Evolutionary conservation across 2,329 filamentous ascomycete species (phyloP), one percentile per base, ranked within the genome.

Genomic region (Botrytis pseudocinerea): DNA sequence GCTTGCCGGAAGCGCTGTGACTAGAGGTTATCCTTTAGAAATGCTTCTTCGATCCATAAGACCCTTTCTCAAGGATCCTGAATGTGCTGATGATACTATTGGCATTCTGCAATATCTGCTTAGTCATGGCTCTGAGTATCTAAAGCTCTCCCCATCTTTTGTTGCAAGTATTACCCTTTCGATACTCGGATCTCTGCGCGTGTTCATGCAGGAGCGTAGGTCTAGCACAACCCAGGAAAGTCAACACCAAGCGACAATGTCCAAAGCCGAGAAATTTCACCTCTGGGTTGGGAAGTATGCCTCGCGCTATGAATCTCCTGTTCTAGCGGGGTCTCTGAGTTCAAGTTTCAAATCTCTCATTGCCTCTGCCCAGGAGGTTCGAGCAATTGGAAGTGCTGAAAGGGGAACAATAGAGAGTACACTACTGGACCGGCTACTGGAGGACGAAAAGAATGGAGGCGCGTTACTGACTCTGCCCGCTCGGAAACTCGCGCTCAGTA

Each of bases 61-160:
- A 16, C 90, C 90, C 0, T 97, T 94, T 76, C 85, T 98, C 9
- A 91, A 91, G 1, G 92, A 98, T 77, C 87, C 91, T 0, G 92
- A 97, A 79, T 98, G 95, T 81, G 93, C 95, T 16, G 93, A 97
- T 79, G 96, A 99, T 83, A 91, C 93, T 1, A 86, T 98, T 62
- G 95, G 95, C 0, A 88, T 99, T 48, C 90, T 93, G 74, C 92
- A 94, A 81, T 98, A 97, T 82, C 86, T 99, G 1, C 85, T 98
- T 22, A 85, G 88, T 9, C 87, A 88, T 69, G 94, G 95, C 12
- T 83, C 84, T 25, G 78, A 83, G 8, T 90, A 95, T 80, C 85
- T 99, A 7, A 83, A 82, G 5, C 85, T 87, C 46, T 85, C 87
- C 0, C 90, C 94, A 0, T 91, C 90, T 0, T 98, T 98, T 78